A percentile compares a stretch with the other conserved stretches of the same genome.
Conservation (phyloP, 345 rosid species). For the Populus simonii region DNA sequence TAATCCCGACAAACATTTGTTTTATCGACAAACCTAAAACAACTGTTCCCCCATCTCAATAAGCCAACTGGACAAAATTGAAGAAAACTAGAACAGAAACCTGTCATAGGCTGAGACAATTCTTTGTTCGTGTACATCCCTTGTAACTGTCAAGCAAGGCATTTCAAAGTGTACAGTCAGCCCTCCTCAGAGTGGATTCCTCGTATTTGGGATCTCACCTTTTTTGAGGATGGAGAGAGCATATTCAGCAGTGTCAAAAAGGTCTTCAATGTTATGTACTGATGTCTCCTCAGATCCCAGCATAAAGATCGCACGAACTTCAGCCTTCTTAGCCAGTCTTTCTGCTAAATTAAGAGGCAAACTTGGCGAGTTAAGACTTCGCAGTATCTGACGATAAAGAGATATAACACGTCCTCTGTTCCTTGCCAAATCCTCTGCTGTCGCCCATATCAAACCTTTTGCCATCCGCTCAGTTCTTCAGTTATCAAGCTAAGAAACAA, state of each 20-base stretch:
- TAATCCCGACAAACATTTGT: too few species aligned
- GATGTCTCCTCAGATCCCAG: conserved; percentile 52
- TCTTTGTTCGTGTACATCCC: neutral
- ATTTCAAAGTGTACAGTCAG: neutral
- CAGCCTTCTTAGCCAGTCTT: conserved; percentile 59
- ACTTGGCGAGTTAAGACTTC: conserved; percentile 52
- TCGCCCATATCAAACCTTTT: conserved; percentile 48
- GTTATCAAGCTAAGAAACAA: neutral
- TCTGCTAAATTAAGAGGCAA: conserved; percentile 52
- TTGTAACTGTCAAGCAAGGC: neutral
- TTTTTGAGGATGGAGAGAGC: conserved; percentile 47
- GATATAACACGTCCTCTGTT: conserved; percentile 51
- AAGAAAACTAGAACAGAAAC: neutral
- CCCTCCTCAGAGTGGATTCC: neutral
- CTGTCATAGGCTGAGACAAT: neutral
- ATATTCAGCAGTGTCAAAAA: conserved; percentile 48
- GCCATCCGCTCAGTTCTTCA: conserved; percentile 9
- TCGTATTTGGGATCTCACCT: conserved; percentile 46
- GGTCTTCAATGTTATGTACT: conserved; percentile 51
- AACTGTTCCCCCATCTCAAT: too few species aligned
- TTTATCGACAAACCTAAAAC: too few species aligned
- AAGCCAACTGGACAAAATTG: neutral
- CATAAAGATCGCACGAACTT: conserved; percentile 50
- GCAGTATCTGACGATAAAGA: conserved; percentile 49
- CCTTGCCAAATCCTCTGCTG: conserved; percentile 49